Conservation (phyloP, 805 yeast genomes). For the Kuraishia piskuri region DNA sequence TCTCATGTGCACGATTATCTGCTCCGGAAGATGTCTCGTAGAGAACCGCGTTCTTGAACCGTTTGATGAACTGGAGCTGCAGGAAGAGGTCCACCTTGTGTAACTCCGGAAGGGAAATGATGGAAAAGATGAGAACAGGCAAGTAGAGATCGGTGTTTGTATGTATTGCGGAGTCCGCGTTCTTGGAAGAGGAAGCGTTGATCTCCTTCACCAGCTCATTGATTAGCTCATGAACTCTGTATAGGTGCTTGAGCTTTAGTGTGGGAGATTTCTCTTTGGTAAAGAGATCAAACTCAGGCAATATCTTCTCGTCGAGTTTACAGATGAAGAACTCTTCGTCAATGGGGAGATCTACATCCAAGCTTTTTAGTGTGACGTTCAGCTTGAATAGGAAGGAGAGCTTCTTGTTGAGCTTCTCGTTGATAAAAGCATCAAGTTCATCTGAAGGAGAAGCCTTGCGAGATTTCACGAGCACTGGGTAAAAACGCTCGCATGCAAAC, state of each 20-base stretch:
- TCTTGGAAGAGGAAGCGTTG: background rate
- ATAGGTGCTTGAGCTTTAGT: constrained; percentile 21
- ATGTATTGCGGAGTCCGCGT: constrained; percentile 1
- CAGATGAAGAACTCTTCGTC: constrained; percentile 15
- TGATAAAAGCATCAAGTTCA: constrained; percentile 18
- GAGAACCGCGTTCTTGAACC: constrained; percentile 21
- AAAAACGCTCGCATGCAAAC: constrained; percentile 23
- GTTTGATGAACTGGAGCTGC: constrained; percentile 23
- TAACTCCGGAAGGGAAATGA: constrained; percentile 21
- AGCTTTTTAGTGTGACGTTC: constrained; percentile 14
- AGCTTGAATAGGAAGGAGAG: constrained; percentile 16
- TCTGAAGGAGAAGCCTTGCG: constrained; percentile 19
- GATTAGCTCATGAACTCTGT: constrained; percentile 19
- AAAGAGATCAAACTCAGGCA: constrained; percentile 22
- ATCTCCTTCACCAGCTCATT: constrained; percentile 15
- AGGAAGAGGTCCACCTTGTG: constrained; percentile 19
- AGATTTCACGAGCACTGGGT: constrained; percentile 24
- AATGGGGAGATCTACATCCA: constrained; percentile 21
- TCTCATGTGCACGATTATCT: constrained; percentile 14
- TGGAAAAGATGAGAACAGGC: constrained; percentile 23
- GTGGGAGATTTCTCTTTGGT: constrained; percentile 26
- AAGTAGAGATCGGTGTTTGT: constrained; percentile 25
- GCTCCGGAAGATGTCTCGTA: constrained; percentile 9
- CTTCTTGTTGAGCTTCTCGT: constrained; percentile 17
- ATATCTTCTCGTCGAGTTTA: constrained; percentile 13